Evolutionary conservation across 169 alveolate species (phyloP).

Genomic region (Cyclospora cayetanensis): DNA sequence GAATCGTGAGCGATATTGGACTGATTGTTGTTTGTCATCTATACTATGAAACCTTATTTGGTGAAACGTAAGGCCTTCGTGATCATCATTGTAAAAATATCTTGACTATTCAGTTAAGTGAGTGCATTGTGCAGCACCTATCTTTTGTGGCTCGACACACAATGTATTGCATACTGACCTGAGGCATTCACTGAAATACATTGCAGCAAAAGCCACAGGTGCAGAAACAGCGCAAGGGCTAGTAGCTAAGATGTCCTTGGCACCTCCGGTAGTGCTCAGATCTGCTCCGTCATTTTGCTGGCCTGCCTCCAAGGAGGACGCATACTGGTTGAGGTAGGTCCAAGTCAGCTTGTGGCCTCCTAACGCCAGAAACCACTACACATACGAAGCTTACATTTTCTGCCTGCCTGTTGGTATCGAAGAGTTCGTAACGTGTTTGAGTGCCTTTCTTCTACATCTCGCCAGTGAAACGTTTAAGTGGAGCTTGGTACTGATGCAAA

Average conservation of each 20-base stretch:
- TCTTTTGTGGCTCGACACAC: neutral
- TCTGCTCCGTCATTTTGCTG: constrained; percentile 1
- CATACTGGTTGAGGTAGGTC: neutral
- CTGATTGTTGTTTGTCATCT: no score
- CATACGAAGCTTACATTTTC: neutral
- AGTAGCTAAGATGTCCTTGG: neutral
- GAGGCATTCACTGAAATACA: constrained; percentile 67
- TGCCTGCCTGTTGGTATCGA: neutral
- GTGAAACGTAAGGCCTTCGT: no score
- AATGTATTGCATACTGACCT: neutral
- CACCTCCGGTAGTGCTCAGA: neutral
- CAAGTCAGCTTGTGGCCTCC: constrained; percentile 60
- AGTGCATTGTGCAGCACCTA: no score
- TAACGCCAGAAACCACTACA: neutral
- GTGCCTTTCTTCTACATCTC: neutral
- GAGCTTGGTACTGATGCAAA: neutral
- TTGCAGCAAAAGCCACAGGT: constrained; percentile 60
- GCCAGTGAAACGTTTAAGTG: no score
- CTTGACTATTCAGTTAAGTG: no score
- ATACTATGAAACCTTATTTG: no score
- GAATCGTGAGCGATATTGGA: no score
- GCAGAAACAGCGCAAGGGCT: constrained; percentile 63
- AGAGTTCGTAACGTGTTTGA: neutral
- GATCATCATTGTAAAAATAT: no score
- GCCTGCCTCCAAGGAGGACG: neutral